Percentiles rank a stretch among this genome's conserved stretches.
phyloP scores from a whole-genome alignment of 1,284 basidiomycete genomes.

The Puccinia polysora region DNA sequence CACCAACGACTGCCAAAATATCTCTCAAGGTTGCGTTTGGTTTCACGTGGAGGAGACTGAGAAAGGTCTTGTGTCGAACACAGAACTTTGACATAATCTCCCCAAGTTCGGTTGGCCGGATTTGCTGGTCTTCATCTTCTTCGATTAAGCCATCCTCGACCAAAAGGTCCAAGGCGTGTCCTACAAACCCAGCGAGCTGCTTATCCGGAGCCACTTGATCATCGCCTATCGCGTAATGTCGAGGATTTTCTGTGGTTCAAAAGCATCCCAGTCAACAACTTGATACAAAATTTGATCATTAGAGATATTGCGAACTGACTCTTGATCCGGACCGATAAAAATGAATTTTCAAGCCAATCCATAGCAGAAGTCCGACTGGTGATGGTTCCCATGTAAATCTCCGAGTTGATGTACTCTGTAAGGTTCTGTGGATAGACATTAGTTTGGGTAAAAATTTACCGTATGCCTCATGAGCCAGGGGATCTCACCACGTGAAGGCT shows the following conservation, averaged over 20 bases:
- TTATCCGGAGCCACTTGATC: conserved; percentile 17
- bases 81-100: conserved; percentile 43
- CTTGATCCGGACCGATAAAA: conserved; percentile 38
- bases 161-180: conserved; percentile 23
- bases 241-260: conserved; percentile 29
- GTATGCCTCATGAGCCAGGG: not conserved
- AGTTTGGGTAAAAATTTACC: not conserved
- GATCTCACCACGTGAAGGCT: conserved; percentile 37
- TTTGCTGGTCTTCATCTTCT: conserved; percentile 15
- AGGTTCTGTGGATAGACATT: conserved; percentile 59
- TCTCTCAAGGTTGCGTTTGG: conserved; percentile 24
- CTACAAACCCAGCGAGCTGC: conserved; percentile 17
- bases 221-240: conserved; percentile 30
- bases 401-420: conserved; percentile 84
- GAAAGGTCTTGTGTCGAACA: conserved; percentile 37
- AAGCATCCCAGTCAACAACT: not conserved
- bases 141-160: conserved; percentile 34
- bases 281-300: not conserved
- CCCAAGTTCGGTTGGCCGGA: conserved; percentile 37
- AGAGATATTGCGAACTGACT: conserved; percentile 8
- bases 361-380: conserved; percentile 23
- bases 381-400: conserved; percentile 66
- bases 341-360: conserved; percentile 43
- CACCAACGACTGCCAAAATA: conserved; percentile 25
- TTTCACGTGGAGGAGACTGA: conserved; percentile 19